A percentile compares a stretch with the other conserved stretches of the same genome.
These are phyloP conservation scores for Penicillium brevicompactum DNA, from an alignment of 2,329 filamentous ascomycete species.

Conservation along the genomic window DNA sequence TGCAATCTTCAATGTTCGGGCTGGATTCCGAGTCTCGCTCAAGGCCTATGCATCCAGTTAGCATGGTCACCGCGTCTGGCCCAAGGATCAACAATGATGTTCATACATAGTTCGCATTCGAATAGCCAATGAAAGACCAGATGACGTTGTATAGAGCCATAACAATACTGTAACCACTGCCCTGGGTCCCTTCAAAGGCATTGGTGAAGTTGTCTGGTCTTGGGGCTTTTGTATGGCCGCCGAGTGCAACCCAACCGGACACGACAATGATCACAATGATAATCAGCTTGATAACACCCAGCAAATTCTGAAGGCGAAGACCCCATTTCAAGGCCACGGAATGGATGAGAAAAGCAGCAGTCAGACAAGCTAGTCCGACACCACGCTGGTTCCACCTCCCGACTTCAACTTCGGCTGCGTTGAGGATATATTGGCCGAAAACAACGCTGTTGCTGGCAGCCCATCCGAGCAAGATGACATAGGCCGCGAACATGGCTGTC, in stretches of 20 bases:
- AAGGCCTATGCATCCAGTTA: constrained; percentile 40
- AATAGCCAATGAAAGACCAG: constrained; percentile 63
- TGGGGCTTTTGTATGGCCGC: constrained; percentile 40
- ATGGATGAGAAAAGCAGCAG: constrained; percentile 52
- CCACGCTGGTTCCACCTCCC: constrained; percentile 54
- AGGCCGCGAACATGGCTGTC: constrained; percentile 57
- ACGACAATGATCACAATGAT: constrained; percentile 53
- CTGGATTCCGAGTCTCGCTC: constrained; percentile 59
- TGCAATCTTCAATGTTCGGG: constrained; percentile 60
- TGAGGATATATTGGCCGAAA: constrained; percentile 55
- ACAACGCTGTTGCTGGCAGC: constrained; percentile 56
- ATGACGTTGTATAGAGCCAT: constrained; percentile 64
- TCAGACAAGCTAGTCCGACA: constrained; percentile 52
- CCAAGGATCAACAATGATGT: neutral
- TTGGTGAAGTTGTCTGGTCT: constrained; percentile 41
- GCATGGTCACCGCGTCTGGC: constrained; percentile 4
- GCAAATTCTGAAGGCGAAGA: constrained; percentile 51
- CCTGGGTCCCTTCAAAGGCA: constrained; percentile 42
- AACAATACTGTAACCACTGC: constrained; percentile 52
- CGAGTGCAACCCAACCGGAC: constrained; percentile 43
- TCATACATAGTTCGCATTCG: constrained; percentile 64
- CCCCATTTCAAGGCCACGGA: constrained; percentile 51
- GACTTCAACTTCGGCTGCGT: constrained; percentile 45
- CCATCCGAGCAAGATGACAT: constrained; percentile 55
- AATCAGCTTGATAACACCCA: constrained; percentile 54